Evolutionary conservation across 1,139 yeast species (phyloP), one percentile per base, ranked within the genome.

Genomic region (Taphrina wiesneri): DNA sequence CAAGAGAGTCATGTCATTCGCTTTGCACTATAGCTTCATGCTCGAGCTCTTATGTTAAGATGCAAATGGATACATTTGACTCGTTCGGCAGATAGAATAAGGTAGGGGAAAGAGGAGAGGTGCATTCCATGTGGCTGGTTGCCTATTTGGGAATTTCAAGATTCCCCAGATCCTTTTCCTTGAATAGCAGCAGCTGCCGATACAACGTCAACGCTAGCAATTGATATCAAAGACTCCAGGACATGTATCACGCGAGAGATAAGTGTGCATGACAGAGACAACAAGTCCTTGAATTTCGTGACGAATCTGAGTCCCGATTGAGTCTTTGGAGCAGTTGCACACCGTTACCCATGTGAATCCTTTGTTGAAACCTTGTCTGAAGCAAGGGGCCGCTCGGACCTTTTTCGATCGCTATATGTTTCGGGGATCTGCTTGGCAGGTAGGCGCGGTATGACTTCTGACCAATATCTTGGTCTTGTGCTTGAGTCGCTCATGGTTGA

Each of bases 311-410:
- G n/a, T n/a, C n/a, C n/a, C n/a, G n/a, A n/a, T n/a, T n/a, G n/a
- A n/a, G n/a, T n/a, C n/a, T n/a, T n/a, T n/a, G n/a, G n/a, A n/a
- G n/a, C n/a, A n/a, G n/a, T 15, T 32, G 36, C 36, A 32, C 36
- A 32, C 36, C n/a, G n/a, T n/a, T n/a, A n/a, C n/a, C n/a, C n/a
- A n/a, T 9, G 43, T 45, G 49, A 45, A 11, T 26, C 32, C 46
- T 36, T 43, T 26, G 57, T 32, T 36, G 45, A 60, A 49, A 45
- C 53, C 36, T 26, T 49, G 21, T 26, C 53, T 23, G 53, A 49
- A 11, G 53, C 53, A 49, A 49, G 53, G 53, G 36, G 53, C 23
- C 36, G 34, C 36, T 49, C 53, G 23, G 53, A 30, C 36, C 53
- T 26, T 2, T 23, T 26, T 49, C 53, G 26, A 23, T n/a, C 34